phyloP scores from a whole-genome alignment of 2,329 filamentous ascomycete genomes.

The Scedosporium aurantiacum region DNA sequence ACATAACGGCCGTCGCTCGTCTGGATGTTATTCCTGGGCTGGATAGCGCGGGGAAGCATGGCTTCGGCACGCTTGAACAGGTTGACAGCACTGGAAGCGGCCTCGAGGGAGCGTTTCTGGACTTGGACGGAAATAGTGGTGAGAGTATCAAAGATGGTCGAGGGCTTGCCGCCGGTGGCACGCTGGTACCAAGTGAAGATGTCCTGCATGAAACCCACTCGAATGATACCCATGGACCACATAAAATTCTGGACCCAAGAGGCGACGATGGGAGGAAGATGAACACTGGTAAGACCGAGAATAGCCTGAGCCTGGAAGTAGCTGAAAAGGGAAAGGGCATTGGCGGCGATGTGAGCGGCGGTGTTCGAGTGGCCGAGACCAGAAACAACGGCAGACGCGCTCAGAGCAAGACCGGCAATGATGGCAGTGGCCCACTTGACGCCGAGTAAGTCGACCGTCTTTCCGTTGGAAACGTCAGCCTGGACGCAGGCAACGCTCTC shows the following conservation, averaged over 20 bases:
- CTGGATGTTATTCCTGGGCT: slow-evolving; percentile 44
- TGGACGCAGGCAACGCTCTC: slow-evolving; percentile 74
- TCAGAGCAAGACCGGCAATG: slow-evolving; percentile 72
- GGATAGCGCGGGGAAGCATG: slow-evolving; percentile 37
- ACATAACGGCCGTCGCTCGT: slow-evolving; percentile 44
- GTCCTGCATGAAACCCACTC: slow-evolving; percentile 72
- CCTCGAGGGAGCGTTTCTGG: slow-evolving; percentile 45
- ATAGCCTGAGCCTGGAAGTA: slow-evolving; percentile 95
- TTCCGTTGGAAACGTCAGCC: slow-evolving; percentile 77
- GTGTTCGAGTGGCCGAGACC: slow-evolving; percentile 88
- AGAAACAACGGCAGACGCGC: slow-evolving; percentile 79
- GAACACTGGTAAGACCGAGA: slow-evolving; percentile 71
- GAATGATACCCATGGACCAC: slow-evolving; percentile 96
- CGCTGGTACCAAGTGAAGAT: slow-evolving; percentile 96
- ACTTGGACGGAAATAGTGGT: slow-evolving; percentile 72
- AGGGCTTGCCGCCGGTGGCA: slow-evolving; percentile 76
- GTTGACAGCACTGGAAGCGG: slow-evolving; percentile 25
- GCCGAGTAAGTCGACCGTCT: slow-evolving; percentile 79
- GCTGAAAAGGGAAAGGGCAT: slow-evolving; percentile 83
- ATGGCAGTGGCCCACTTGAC: slow-evolving; percentile 86
- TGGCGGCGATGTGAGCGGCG: slow-evolving; percentile 86
- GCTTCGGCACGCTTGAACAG: slow-evolving; percentile 45
- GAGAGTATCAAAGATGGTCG: slow-evolving; percentile 65
- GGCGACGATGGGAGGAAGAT: slow-evolving; percentile 75
- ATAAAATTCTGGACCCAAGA: slow-evolving; percentile 97